Conservation (phyloP, 2,329 filamentous ascomycete species). For the Pseudophaeomoniella oleicola region DNA sequence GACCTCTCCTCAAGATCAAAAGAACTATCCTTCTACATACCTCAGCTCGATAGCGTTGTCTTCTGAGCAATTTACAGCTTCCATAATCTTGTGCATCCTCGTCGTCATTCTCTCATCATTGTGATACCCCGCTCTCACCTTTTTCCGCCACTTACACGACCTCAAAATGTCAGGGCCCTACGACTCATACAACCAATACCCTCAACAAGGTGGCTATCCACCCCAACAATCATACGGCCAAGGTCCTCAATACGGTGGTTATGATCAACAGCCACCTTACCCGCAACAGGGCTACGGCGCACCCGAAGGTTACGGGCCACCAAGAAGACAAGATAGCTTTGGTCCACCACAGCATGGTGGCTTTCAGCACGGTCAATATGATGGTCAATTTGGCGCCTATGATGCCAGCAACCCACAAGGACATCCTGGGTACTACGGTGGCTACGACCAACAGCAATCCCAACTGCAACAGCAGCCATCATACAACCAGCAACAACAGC, state of each 20-base stretch:
- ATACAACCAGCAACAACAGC: conserved; percentile 5
- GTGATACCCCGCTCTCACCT: neutral
- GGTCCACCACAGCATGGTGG: conserved; percentile 25
- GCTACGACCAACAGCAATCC: conserved; percentile 5
- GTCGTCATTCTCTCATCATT: no score
- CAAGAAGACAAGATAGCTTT: conserved; percentile 20
- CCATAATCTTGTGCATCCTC: neutral
- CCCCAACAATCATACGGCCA: conserved; percentile 18
- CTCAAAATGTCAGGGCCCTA: conserved; percentile 37
- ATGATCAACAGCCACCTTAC: conserved; percentile 13
- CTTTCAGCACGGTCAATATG: conserved; percentile 31
- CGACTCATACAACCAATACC: conserved; percentile 20
- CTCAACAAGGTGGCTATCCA: conserved; percentile 17
- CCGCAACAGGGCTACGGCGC: conserved; percentile 15
- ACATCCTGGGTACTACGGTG: conserved; percentile 21
- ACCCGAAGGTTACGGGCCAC: conserved; percentile 27
- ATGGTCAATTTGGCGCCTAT: conserved; percentile 18
- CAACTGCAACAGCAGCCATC: conserved; percentile 9
- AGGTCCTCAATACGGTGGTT: conserved; percentile 9
- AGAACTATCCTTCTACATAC: no score
- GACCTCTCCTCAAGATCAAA: no score
- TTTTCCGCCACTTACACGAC: neutral
- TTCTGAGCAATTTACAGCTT: neutral
- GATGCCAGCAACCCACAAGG: conserved; percentile 19
- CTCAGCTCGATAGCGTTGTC: no score